Conservation (phyloP, 768 basidiomycete genomes). For the Mycena leptocephala region DNA sequence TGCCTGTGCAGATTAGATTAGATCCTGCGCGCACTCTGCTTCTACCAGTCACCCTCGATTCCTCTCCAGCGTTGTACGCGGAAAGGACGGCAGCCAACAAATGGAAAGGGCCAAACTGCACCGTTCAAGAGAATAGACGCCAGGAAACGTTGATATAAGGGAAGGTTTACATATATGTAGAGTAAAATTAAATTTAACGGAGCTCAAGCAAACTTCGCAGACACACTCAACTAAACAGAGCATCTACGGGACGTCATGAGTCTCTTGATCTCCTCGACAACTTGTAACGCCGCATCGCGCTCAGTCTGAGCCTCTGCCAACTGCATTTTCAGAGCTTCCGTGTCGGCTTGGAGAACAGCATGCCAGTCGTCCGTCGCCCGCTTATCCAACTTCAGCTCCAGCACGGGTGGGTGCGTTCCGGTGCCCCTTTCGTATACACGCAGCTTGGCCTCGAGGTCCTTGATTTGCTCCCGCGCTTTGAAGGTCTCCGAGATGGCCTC, state of each 20-base stretch:
- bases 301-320: conserved; percentile 31
- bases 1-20: no score
- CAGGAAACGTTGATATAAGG: no score
- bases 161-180: no score
- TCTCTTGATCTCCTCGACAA: conserved; percentile 35
- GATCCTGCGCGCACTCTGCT: no score
- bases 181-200: no score
- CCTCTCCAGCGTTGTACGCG: no score
- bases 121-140: no score
- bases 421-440: conserved; percentile 15
- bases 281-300: conserved; percentile 32
- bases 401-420: conserved; percentile 16
- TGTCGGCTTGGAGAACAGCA: conserved; percentile 30
- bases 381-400: conserved; percentile 29
- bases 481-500: conserved; percentile 40
- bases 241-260: conserved; percentile 13
- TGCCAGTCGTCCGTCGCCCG: conserved; percentile 35
- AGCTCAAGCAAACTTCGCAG: neutral
- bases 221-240: neutral
- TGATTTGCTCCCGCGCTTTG: conserved; percentile 35
- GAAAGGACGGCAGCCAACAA: no score
- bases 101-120: no score
- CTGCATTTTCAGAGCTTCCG: conserved; percentile 32
- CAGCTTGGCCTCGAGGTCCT: conserved; percentile 31
- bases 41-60: no score